phyloP scores from a whole-genome alignment of 2,329 filamentous ascomycete genomes.

The Colletotrichum horii region DNA sequence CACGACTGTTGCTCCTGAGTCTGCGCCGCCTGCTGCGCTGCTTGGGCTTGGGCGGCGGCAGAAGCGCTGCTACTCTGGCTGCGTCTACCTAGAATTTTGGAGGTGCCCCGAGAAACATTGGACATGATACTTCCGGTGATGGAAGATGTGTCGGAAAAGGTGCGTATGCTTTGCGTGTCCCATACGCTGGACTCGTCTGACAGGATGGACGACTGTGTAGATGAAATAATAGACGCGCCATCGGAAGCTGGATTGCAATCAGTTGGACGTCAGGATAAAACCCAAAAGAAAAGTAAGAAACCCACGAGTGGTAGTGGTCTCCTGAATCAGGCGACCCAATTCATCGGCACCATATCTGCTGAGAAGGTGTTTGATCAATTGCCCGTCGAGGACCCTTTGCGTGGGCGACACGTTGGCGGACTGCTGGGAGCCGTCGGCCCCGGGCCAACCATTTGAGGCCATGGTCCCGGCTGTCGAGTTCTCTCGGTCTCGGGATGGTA shows the following conservation, averaged over 20 bases:
- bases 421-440: constrained; percentile 32
- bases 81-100: constrained; percentile 37
- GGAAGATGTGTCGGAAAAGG: constrained; percentile 44
- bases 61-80: constrained; percentile 18
- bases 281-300: constrained; percentile 6
- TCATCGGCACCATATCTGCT: constrained; percentile 37
- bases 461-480: constrained; percentile 8
- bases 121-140: constrained; percentile 44
- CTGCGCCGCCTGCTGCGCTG: constrained; percentile 8
- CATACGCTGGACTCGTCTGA: constrained; percentile 42
- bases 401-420: constrained; percentile 18
- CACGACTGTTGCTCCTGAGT: constrained; percentile 10
- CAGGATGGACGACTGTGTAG: constrained; percentile 37
- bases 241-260: constrained; percentile 25
- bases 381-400: constrained; percentile 32
- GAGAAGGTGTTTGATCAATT: constrained; percentile 39
- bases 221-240: constrained; percentile 38
- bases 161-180: constrained; percentile 38
- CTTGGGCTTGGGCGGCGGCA: constrained; percentile 16
- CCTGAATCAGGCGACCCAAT: constrained; percentile 35
- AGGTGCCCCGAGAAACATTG: constrained; percentile 41
- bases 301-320: constrained; percentile 35
- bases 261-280: not conserved
- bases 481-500: not conserved
- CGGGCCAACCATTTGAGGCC: constrained; percentile 34